Conservation (phyloP, 495 filamentous ascomycete genomes). For the Neurospora cerealis region DNA sequence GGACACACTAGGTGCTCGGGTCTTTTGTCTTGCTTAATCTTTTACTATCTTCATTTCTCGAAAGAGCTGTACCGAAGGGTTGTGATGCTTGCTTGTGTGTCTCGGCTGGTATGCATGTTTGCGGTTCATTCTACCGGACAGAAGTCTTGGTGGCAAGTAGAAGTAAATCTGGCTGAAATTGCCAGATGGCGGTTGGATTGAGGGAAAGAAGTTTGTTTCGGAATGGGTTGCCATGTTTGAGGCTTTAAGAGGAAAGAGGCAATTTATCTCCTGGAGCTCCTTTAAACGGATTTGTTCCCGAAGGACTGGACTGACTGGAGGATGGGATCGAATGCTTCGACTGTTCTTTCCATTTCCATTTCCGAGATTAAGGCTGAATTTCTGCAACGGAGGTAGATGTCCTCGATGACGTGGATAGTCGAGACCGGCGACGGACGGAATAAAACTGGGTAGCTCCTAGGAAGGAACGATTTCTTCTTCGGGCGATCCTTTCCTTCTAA, state of each 20-base stretch:
- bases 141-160: background rate
- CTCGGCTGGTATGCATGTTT: background rate
- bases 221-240: background rate
- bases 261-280: background rate
- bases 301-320: background rate
- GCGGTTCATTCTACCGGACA: background rate
- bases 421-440: background rate
- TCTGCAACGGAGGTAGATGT: background rate
- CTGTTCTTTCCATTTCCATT: background rate
- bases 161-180: background rate
- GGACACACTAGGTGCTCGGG: background rate
- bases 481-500: background rate
- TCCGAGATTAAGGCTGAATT: background rate
- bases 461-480: background rate
- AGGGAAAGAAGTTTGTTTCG: background rate
- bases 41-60: background rate
- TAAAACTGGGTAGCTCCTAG: background rate
- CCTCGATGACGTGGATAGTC: background rate
- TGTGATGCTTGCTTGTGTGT: background rate
- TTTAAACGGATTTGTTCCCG: background rate
- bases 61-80: background rate
- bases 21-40: background rate
- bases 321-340: background rate
- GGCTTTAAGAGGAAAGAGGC: background rate
- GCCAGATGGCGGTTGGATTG: background rate